Percentiles rank a stretch among this genome's conserved stretches.
Evolutionary conservation across 2,329 filamentous ascomycete genomes (phyloP).

Genomic region (Mycosphaerella sp.): DNA sequence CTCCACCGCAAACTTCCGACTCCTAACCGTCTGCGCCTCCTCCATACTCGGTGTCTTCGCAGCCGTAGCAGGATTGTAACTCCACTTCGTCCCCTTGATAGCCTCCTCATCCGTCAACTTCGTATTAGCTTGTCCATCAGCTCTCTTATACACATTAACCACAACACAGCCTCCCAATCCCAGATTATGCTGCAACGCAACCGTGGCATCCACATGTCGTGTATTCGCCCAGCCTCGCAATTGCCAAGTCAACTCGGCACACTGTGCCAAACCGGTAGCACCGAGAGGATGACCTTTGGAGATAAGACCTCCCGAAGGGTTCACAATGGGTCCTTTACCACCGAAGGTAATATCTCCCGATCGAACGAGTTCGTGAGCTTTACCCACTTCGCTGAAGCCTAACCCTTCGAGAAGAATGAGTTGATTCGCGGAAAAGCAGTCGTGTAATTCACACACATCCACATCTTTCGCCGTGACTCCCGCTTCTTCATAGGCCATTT

Average conservation of each 20-base stretch:
- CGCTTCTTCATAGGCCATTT: constrained; percentile 67
- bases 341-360: constrained; percentile 88
- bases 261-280: constrained; percentile 91
- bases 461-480: constrained; percentile 60
- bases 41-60: constrained; percentile 80
- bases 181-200: constrained; percentile 85
- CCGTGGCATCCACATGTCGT: constrained; percentile 60
- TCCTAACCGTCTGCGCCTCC: constrained; percentile 63
- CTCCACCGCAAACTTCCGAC: constrained; percentile 59
- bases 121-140: constrained; percentile 63
- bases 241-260: constrained; percentile 92
- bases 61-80: constrained; percentile 87
- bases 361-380: constrained; percentile 86
- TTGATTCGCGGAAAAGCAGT: constrained; percentile 95
- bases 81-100: constrained; percentile 60
- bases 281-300: constrained; percentile 94
- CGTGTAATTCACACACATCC: constrained; percentile 85
- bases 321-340: constrained; percentile 69
- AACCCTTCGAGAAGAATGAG: constrained; percentile 85
- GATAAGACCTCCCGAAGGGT: constrained; percentile 90
- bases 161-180: constrained; percentile 87
- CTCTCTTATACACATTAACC: constrained; percentile 79
- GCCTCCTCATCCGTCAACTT: constrained; percentile 58
- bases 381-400: constrained; percentile 67
- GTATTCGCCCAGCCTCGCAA: constrained; percentile 91